Conservation (phyloP, 352 stramenopile genomes). For the Phytophthora citricola region DNA sequence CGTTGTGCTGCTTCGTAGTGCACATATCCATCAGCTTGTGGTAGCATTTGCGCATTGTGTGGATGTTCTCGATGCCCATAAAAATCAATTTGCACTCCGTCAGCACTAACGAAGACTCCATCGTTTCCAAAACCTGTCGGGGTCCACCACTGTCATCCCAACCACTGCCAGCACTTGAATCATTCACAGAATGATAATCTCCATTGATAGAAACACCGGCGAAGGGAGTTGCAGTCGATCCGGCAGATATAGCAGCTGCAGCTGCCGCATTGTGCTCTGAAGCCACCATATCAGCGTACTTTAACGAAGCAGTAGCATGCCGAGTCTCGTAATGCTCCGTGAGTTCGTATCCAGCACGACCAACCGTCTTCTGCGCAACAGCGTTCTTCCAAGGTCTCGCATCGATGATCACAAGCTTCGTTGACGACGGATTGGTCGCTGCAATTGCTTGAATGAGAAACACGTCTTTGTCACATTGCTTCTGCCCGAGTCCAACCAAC, state of each 20-base stretch:
- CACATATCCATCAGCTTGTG: slow-evolving; percentile 78
- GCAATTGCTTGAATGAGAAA: slow-evolving; percentile 84
- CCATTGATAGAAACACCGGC: slow-evolving; percentile 25
- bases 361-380: slow-evolving; percentile 90
- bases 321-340: slow-evolving; percentile 84
- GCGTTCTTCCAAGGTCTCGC: slow-evolving; percentile 91
- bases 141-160: slow-evolving; percentile 24
- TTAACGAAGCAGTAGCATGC: slow-evolving; percentile 61
- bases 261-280: slow-evolving; percentile 39
- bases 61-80: slow-evolving; percentile 94
- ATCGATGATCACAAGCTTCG: slow-evolving; percentile 90
- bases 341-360: slow-evolving; percentile 89
- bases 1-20: slow-evolving; percentile 65
- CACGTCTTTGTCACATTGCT: slow-evolving; percentile 87
- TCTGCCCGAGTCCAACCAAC: slow-evolving; percentile 80
- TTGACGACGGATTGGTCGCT: slow-evolving; percentile 78
- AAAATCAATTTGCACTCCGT: slow-evolving; percentile 90
- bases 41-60: slow-evolving; percentile 90
- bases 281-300: slow-evolving; percentile 71
- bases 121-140: slow-evolving; percentile 47
- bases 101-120: slow-evolving; percentile 63
- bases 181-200: slow-evolving; percentile 18
- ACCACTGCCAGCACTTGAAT: slow-evolving; percentile 4
- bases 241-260: slow-evolving; percentile 25
- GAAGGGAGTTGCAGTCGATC: slow-evolving; percentile 1